These are phyloP conservation scores for Rhynchospora tenuis DNA, from an alignment of 176 grass and related monocot genomes.

Conservation along the genomic window DNA sequence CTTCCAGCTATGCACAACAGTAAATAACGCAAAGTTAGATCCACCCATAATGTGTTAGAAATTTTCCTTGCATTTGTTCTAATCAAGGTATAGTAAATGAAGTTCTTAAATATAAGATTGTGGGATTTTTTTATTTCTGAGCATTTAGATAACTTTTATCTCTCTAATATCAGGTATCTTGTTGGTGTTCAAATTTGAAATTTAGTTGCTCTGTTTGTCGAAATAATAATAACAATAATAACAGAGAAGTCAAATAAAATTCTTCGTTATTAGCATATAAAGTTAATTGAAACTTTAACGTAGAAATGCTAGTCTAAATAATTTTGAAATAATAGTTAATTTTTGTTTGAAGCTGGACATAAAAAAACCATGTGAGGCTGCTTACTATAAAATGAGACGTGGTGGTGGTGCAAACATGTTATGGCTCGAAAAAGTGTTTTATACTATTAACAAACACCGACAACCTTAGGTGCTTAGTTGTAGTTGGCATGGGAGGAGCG, in stretches of 20 bases:
- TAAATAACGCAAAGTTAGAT: background rate
- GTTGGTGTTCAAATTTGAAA: background rate
- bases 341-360: background rate
- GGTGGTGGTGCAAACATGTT: conserved; percentile 38
- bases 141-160: background rate
- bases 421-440: conserved; percentile 22
- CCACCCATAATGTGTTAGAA: background rate
- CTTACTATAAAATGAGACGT: conserved; percentile 9
- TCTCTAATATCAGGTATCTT: background rate
- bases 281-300: background rate
- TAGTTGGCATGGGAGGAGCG: background rate
- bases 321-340: background rate
- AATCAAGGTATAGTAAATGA: background rate
- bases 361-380: conserved; percentile 13
- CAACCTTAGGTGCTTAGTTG: conserved; percentile 15
- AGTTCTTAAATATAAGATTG: background rate
- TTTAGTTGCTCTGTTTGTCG: no score
- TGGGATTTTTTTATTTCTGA: background rate
- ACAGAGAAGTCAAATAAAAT: no score
- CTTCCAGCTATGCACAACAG: background rate
- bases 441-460: background rate
- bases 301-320: background rate
- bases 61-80: background rate
- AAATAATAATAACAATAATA: background rate
- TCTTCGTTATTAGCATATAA: no score